These are phyloP conservation scores for Smithsoniella earleae DNA, from an alignment of 163 green algal species.

Conservation along the genomic window DNA sequence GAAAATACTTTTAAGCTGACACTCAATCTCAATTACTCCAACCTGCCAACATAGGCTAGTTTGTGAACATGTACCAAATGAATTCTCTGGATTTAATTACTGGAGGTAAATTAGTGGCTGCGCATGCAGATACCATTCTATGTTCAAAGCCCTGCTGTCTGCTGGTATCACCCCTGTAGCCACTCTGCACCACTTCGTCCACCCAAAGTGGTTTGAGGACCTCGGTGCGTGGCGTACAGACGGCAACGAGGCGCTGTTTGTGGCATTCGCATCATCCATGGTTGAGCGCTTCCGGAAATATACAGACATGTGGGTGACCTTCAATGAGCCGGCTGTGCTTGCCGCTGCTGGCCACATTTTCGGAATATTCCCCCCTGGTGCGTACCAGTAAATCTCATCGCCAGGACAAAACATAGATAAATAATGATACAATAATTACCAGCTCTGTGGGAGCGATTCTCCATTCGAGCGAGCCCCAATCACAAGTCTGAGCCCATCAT, in stretches of 20 bases:
- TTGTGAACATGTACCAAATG: constrained; percentile 40
- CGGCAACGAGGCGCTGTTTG: constrained; percentile 44
- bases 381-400: too few species aligned
- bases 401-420: too few species aligned
- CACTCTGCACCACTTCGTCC: constrained; percentile 61
- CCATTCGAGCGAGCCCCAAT: too few species aligned
- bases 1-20: too few species aligned
- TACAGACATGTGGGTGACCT: constrained; percentile 48
- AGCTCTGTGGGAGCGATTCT: too few species aligned
- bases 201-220: constrained; percentile 57
- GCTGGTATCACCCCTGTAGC: constrained; percentile 41
- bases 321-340: constrained; percentile 48
- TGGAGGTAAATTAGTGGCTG: too few species aligned
- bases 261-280: constrained; percentile 13
- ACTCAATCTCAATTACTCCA: too few species aligned
- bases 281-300: constrained; percentile 41
- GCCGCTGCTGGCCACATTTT: constrained; percentile 45
- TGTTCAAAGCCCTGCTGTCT: constrained; percentile 1
- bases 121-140: constrained; percentile 38
- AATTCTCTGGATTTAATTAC: constrained; percentile 45
- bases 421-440: too few species aligned
- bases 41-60: too few species aligned
- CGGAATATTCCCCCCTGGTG: constrained; percentile 34
- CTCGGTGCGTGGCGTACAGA: constrained; percentile 43
- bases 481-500: too few species aligned